These are phyloP conservation scores for Ophiostoma fasciatum DNA, from an alignment of 2,329 filamentous ascomycete genomes.

Conservation along the genomic window DNA sequence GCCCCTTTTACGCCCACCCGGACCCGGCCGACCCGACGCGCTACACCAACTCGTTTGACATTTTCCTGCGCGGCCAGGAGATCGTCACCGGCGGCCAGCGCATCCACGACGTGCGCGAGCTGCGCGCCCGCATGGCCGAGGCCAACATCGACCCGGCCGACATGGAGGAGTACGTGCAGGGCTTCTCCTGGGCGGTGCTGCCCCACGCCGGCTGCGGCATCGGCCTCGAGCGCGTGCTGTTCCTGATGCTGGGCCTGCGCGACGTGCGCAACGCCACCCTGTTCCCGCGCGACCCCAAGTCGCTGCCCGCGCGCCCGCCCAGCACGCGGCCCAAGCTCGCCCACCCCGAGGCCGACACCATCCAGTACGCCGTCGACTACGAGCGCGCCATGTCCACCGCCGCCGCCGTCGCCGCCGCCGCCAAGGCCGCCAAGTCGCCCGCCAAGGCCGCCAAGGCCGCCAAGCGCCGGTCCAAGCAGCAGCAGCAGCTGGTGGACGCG, in stretches of 20 bases:
- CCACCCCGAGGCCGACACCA: constrained; percentile 76
- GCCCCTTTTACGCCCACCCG: constrained; percentile 85
- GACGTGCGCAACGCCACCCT: constrained; percentile 81
- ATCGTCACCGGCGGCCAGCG: constrained; percentile 86
- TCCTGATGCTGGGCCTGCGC: constrained; percentile 71
- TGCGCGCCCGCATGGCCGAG: constrained; percentile 64
- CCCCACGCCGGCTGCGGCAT: constrained; percentile 85
- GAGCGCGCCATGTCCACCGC: too few relatives aligned
- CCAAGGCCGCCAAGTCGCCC: too few relatives aligned
- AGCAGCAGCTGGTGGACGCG: constrained; percentile 13
- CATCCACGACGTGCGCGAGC: constrained; percentile 64
- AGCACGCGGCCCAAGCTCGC: constrained; percentile 43
- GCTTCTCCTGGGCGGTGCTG: constrained; percentile 76
- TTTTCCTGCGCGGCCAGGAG: constrained; percentile 86
- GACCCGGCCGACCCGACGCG: constrained; percentile 56
- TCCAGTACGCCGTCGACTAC: constrained; percentile 39
- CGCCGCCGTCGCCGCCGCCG: too few relatives aligned
- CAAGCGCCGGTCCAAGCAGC: too few relatives aligned
- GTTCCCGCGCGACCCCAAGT: constrained; percentile 80
- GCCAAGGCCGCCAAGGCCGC: too few relatives aligned
- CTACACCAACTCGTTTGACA: constrained; percentile 86
- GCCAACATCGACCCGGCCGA: constrained; percentile 62
- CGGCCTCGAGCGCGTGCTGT: constrained; percentile 75
- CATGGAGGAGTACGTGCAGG: constrained; percentile 83
- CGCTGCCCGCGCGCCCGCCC: constrained; percentile 47